Conservation (phyloP, 1,139 yeast genomes). For the Yamadazyma sp. region DNA sequence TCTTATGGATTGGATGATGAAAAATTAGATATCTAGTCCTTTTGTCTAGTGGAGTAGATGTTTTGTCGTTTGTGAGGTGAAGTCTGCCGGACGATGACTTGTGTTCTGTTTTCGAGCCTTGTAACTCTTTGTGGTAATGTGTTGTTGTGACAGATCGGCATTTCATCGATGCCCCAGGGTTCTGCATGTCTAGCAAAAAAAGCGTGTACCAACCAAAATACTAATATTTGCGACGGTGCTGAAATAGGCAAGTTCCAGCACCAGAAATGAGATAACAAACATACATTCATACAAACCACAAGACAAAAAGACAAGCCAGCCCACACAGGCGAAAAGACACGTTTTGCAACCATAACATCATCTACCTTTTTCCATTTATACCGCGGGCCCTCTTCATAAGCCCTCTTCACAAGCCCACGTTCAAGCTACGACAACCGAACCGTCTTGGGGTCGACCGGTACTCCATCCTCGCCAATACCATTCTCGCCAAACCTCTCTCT, state of each 20-base stretch:
- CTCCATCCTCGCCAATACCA: conserved; percentile 48
- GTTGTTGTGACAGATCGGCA: background rate
- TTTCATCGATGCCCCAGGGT: background rate
- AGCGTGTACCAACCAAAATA: conserved; percentile 1
- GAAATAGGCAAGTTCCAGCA: background rate
- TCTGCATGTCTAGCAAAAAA: background rate
- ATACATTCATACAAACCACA: background rate
- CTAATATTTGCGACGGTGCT: conserved; percentile 2
- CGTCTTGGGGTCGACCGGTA: conserved; percentile 41
- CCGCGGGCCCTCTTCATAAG: no score
- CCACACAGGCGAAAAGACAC: no score
- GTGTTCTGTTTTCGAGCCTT: no score
- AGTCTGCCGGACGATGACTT: no score
- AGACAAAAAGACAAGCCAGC: background rate
- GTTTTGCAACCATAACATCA: no score
- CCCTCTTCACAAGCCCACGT: no score
- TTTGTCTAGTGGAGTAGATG: no score
- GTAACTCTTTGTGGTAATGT: no score
- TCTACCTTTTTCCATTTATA: no score
- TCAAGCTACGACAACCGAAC: conserved; percentile 32
- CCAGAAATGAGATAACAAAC: background rate
- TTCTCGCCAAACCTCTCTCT: conserved; percentile 47
- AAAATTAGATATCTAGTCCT: no score
- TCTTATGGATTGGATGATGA: no score
- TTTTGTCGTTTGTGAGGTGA: no score